These are phyloP conservation scores for Cynara cardunculus DNA, from an alignment of 129 eudicot species.

Conservation along the genomic window DNA sequence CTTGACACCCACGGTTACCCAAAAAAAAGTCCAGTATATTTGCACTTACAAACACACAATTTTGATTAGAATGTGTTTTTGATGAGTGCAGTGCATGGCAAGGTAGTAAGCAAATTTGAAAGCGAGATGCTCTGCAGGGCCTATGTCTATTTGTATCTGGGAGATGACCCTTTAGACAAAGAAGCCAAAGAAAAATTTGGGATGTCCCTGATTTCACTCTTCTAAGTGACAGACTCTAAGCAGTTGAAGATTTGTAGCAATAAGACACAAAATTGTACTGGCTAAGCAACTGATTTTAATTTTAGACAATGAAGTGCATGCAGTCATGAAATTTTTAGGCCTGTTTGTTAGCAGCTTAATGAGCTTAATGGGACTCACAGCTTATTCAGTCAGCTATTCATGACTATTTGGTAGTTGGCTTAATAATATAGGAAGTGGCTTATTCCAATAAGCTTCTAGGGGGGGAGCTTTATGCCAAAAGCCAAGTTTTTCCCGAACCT, in stretches of 20 bases:
- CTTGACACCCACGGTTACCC: neutral
- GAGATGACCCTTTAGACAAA: conserved; percentile 70
- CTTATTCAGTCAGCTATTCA: too few relatives aligned
- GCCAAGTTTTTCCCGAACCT: too few relatives aligned
- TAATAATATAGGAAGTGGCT: too few relatives aligned
- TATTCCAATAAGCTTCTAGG: too few relatives aligned
- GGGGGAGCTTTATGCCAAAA: too few relatives aligned
- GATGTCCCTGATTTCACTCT: conserved; percentile 42
- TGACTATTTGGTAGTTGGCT: too few relatives aligned
- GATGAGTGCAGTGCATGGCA: conserved; percentile 49
- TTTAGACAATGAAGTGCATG: neutral
- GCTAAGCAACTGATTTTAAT: conserved; percentile 22
- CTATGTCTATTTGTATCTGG: conserved; percentile 49
- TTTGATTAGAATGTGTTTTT: conserved; percentile 10
- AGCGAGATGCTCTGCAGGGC: conserved; percentile 64
- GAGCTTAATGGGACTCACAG: too few relatives aligned
- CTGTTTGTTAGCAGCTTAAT: too few relatives aligned
- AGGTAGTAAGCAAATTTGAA: conserved; percentile 54
- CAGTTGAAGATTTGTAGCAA: conserved; percentile 5
- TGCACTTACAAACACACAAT: neutral
- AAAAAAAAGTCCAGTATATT: neutral
- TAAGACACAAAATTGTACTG: conserved; percentile 21
- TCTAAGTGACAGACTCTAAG: conserved; percentile 18
- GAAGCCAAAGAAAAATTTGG: conserved; percentile 65
- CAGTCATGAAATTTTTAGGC: neutral